Evolutionary conservation across 169 alveolate genomes (phyloP).

Genomic region (Eimeria sp.): DNA sequence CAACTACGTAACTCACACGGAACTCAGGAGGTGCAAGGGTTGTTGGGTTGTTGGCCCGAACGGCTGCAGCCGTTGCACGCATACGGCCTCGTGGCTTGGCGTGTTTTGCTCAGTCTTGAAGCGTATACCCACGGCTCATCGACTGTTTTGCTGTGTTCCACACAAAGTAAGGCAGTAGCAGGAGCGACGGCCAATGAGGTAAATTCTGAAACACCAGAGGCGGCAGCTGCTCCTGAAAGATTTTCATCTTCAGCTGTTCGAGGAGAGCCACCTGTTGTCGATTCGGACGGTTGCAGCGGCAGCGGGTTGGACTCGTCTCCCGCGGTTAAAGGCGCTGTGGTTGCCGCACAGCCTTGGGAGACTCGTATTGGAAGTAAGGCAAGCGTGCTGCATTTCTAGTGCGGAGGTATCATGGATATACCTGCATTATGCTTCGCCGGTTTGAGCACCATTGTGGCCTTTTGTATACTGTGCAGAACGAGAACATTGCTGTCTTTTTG

Average conservation of each 20-base stretch:
- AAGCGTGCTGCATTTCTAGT: background rate
- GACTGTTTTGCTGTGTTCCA: background rate
- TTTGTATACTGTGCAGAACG: background rate
- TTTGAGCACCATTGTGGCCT: background rate
- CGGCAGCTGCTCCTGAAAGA: background rate
- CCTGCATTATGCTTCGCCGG: background rate
- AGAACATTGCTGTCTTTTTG: background rate
- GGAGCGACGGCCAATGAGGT: background rate
- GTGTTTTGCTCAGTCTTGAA: constrained; percentile 31
- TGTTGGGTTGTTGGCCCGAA: background rate
- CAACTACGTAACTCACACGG: background rate
- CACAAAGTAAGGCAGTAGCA: background rate
- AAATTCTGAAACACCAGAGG: background rate
- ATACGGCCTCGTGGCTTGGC: background rate
- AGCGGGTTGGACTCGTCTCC: constrained; percentile 45
- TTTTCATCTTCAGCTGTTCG: background rate
- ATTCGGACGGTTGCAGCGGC: constrained; percentile 28
- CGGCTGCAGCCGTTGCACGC: background rate
- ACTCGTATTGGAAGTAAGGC: constrained; percentile 16
- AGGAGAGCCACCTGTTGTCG: background rate
- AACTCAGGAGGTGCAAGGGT: background rate
- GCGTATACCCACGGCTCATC: constrained; percentile 59
- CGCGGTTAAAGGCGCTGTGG: background rate
- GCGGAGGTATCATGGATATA: background rate
- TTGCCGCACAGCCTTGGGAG: constrained; percentile 51